A percentile compares a stretch with the other conserved stretches of the same genome.
Conservation (phyloP, 1,139 yeast genomes). For the Zygosaccharomyces pseudobailii region DNA sequence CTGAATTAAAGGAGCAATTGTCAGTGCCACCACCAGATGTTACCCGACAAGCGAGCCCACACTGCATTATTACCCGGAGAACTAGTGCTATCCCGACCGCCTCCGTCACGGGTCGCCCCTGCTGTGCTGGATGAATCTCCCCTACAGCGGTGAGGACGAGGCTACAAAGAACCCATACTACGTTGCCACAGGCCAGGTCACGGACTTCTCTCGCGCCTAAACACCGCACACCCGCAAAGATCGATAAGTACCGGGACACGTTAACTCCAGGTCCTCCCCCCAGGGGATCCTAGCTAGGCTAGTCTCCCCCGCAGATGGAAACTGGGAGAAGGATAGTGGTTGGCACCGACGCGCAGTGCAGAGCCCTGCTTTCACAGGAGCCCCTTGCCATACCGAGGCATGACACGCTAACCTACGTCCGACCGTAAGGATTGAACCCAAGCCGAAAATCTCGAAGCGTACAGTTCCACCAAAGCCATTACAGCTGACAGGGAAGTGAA, state of each 20-base stretch:
- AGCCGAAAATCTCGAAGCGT: constrained; percentile 30
- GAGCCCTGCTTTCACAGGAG: constrained; percentile 3
- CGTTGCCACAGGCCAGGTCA: constrained; percentile 24
- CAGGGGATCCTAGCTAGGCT: background rate
- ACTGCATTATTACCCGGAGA: constrained; percentile 20
- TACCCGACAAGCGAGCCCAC: constrained; percentile 1
- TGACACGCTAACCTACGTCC: constrained; percentile 27
- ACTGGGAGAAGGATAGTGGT: constrained; percentile 12
- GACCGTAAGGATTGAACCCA: constrained; percentile 32
- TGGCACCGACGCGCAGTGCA: constrained; percentile 24
- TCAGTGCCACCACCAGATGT: constrained; percentile 23
- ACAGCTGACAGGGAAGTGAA: constrained; percentile 29
- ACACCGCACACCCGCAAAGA: constrained; percentile 34
- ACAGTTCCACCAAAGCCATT: constrained; percentile 38
- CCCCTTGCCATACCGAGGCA: constrained; percentile 12
- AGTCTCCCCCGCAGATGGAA: constrained; percentile 6
- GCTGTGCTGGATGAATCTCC: constrained; percentile 44
- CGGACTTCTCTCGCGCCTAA: constrained; percentile 35
- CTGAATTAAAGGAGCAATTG: constrained; percentile 18
- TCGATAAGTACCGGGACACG: constrained; percentile 41
- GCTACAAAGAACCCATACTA: constrained; percentile 25
- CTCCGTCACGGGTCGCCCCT: constrained; percentile 39
- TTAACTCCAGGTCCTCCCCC: constrained; percentile 15
- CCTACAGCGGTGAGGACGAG: constrained; percentile 38
- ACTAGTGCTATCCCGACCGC: constrained; percentile 40